These are phyloP conservation scores for Theobroma grandiflorum DNA, from an alignment of 441 rosid genomes.

Conservation along the genomic window DNA sequence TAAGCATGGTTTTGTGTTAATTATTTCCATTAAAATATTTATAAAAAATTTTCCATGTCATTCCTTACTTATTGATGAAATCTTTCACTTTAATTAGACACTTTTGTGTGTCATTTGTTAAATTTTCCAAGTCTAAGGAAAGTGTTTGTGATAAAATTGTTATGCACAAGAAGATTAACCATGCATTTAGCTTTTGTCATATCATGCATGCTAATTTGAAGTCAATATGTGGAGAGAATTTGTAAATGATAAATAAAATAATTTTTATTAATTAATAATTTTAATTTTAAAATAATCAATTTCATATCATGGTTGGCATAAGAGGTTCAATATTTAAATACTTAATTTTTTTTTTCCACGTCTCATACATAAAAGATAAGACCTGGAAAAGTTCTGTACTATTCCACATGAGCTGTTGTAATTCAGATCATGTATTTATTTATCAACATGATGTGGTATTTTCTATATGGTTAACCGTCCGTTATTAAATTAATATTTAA, in stretches of 20 bases:
- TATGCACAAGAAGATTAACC: background rate
- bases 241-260: background rate
- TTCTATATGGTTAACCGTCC: background rate
- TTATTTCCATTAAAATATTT: no score
- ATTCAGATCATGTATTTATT: background rate
- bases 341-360: background rate
- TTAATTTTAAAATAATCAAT: background rate
- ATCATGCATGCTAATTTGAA: background rate
- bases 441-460: background rate
- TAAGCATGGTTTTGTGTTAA: no score
- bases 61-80: background rate
- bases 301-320: background rate
- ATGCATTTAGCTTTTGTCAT: background rate
- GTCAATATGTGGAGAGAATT: background rate
- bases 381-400: background rate
- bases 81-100: no score
- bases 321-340: background rate
- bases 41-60: no score
- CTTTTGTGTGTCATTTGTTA: no score
- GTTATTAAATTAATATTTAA: background rate
- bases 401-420: background rate
- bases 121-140: background rate
- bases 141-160: background rate
- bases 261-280: background rate
- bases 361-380: background rate